These are phyloP conservation scores for Beta macrorhiza DNA, from an alignment of 179 eudicot species.

Conservation along the genomic window DNA sequence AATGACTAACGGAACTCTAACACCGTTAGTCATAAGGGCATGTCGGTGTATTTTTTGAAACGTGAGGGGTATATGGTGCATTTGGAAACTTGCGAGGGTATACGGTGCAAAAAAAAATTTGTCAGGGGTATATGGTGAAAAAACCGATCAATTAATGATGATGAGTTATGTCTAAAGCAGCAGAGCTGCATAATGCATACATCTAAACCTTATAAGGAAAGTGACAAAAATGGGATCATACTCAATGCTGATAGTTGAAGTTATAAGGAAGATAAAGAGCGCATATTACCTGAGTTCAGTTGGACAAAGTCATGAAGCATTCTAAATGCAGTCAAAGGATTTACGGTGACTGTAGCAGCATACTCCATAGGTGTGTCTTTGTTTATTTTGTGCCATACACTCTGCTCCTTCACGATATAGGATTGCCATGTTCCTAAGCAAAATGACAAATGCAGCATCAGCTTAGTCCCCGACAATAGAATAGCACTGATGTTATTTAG, in stretches of 20 bases:
- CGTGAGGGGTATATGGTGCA: no score
- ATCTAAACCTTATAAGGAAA: not conserved
- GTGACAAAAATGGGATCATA: not conserved
- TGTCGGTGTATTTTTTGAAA: no score
- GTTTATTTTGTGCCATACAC: constrained; percentile 81
- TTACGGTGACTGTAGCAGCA: constrained; percentile 88
- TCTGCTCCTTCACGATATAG: constrained; percentile 70
- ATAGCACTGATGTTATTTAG: not conserved
- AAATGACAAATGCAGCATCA: not conserved
- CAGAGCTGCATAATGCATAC: not conserved
- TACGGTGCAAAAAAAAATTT: no score
- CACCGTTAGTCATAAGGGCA: no score
- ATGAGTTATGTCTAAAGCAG: not conserved
- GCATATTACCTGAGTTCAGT: constrained; percentile 54
- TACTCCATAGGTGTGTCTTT: constrained; percentile 65
- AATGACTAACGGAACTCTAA: no score
- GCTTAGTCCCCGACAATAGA: not conserved
- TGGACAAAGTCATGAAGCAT: constrained; percentile 79
- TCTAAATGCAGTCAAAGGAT: constrained; percentile 83
- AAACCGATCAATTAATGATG: no score
- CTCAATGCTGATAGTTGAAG: not conserved
- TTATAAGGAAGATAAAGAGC: not conserved
- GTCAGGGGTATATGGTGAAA: no score
- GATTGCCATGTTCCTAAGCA: constrained; percentile 90
- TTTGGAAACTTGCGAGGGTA: no score